A percentile compares a stretch with the other conserved stretches of the same genome.
Conservation (phyloP, 306 rosid species). For the Vigna radiata region DNA sequence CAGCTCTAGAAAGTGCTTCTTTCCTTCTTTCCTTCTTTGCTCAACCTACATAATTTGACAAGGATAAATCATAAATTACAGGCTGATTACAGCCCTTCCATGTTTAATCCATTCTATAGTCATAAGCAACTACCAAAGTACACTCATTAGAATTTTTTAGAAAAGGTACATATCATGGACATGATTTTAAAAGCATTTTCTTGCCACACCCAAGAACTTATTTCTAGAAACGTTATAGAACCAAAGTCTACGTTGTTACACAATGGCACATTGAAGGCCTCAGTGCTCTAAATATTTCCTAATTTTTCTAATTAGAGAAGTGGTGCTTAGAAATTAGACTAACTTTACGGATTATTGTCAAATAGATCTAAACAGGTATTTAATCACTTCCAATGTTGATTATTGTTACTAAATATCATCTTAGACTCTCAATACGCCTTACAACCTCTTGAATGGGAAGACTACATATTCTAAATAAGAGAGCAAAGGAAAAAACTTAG, state of each 20-base stretch:
- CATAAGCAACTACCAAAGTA: conserved; percentile 15
- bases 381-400: too few species aligned
- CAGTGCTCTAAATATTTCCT: too few species aligned
- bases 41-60: conserved; percentile 68
- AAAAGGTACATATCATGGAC: background rate
- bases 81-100: background rate
- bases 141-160: background rate
- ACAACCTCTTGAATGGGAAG: too few species aligned
- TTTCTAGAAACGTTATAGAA: conserved; percentile 24
- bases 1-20: conserved; percentile 79
- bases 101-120: conserved; percentile 14
- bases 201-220: conserved; percentile 21
- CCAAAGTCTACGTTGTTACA: background rate
- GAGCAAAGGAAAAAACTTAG: too few species aligned
- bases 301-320: too few species aligned
- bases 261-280: too few species aligned
- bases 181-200: conserved; percentile 29
- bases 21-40: conserved; percentile 87
- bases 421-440: too few species aligned
- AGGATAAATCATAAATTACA: conserved; percentile 39
- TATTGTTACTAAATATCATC: too few species aligned
- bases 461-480: too few species aligned
- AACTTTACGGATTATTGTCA: too few species aligned
- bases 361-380: too few species aligned
- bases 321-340: too few species aligned